Base-by-base conservation (phyloP, 2,329 filamentous ascomycete species). In the Xylariaceae sp. region DNA sequence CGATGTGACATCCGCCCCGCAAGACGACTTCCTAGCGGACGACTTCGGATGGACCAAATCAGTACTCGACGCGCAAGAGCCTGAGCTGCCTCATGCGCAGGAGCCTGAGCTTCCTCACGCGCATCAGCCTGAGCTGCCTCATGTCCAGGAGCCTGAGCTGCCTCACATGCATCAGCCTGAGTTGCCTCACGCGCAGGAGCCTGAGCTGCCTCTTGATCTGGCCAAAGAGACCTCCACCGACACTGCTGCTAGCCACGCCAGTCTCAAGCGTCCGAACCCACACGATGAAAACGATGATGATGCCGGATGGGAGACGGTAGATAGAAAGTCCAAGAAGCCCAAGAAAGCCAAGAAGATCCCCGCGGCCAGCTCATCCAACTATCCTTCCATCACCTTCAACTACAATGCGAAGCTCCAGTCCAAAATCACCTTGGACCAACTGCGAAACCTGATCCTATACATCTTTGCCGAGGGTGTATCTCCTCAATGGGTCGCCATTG, bases 381-480 rank as follows among this genome's bases (percentile, higher is more conserved):
- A 81, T 52, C 77, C 77, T 25, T 60, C 66, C 24, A 72, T 81
- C 42, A 60, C 60, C 14, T 78, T 80, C 46, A 73, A 74, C 13
- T 55, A 65, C 44, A 71, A 67, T 36, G 68, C 72, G 13, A 71
- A 75, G 45, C 62, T 83, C 5, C 70, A 77, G 46, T 65, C 68
- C 40, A 76, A 75, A 57, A 71, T 83, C 53, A 73, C 74, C 40
- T 64, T 83, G 29, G 70, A 69, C 39, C 72, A 78, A 40, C 55
- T 83, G 33, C 77, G 80, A 48, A 74, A 72, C 41, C 60, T 83
- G 27, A 65, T 80, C 17, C 63, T 80, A 9, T 83, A 83, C 56
- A 68, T 83, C 37, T 74, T 81, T 37, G 75, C 79, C 40, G 77
- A 83, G 51, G 78, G 77, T 10, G 52, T 68, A 2, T 69, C 73